Evolutionary conservation across 345 rosid species (phyloP).

Genomic region (Pistacia vera): DNA sequence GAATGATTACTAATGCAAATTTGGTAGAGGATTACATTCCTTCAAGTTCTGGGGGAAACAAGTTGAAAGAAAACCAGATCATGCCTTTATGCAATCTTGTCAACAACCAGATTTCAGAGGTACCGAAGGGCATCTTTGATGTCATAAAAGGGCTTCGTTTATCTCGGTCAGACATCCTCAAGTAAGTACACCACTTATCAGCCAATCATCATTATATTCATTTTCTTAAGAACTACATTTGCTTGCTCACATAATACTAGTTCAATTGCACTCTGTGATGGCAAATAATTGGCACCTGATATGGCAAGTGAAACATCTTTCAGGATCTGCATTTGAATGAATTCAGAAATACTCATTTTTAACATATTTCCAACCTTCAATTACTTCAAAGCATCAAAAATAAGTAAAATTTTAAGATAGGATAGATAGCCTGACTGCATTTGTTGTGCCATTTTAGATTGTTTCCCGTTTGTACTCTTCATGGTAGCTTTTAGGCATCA

Average conservation of each 20-base stretch:
- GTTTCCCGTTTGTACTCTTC: not conserved
- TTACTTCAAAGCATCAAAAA: not conserved
- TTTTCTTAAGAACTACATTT: not conserved
- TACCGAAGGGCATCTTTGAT: conserved; percentile 54
- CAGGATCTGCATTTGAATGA: not conserved
- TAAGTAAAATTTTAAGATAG: not conserved
- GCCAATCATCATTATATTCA: not conserved
- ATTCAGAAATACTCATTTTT: not conserved
- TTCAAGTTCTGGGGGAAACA: conserved; percentile 44
- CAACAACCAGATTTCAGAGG: conserved; percentile 27
- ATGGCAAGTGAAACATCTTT: not conserved
- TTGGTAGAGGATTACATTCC: conserved; percentile 25
- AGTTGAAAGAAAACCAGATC: conserved; percentile 23
- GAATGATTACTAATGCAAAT: conserved; percentile 10
- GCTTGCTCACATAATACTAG: not conserved
- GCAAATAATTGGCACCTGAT: not conserved
- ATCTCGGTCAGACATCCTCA: conserved; percentile 67
- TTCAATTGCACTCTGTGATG: not conserved
- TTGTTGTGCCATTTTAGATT: not conserved
- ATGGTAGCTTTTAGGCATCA: not conserved
- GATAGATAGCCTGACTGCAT: not conserved
- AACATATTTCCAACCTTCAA: not conserved
- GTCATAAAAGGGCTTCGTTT: conserved; percentile 64
- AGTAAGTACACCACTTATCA: conserved; percentile 48
- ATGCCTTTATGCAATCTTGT: conserved; percentile 22